Base-by-base conservation (phyloP, 768 basidiomycete genomes). In the Pluteus cervinus region DNA sequence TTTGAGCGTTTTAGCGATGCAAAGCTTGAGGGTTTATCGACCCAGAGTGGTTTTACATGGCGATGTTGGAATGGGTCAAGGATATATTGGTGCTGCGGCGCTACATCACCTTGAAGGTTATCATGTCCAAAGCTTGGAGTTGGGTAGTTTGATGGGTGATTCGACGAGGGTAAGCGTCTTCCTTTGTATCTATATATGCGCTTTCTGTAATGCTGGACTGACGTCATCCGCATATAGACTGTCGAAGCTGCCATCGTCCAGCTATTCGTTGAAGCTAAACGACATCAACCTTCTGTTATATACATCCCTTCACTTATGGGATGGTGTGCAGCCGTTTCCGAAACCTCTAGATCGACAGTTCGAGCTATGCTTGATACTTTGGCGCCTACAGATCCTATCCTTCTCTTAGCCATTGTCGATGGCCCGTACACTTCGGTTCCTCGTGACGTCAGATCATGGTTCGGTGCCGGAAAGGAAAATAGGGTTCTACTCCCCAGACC, bases 21-120 rank as follows among this genome's bases (percentile, higher is more conserved):
- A 97, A 60, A 88, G 83, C 2, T 61, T 96, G 16, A 77, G 93
- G 9, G 74, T 98, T 7, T 87, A 94, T 57, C 79, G 93, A 36
- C 96, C 96, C 7, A 74, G 96, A 5, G 70, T 98, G 2, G 60
- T 92, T 8, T 61, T 99, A 7, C 75, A 87, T 61, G 96, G 96
- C 4, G 60, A 73, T 9, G 52, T 66, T 4, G 93, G 94, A 8
- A 88, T 94, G 86, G 96, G 96, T 1, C 96, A 98, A 56, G 68
- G 67, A 4, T 92, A 88, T 50, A 66, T 98, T 41, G 94, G 89
- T 25, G 81, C 92, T 1, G 96, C 94, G 1, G 79, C 87, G 4
- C 60, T 99, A 23, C 92, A 98, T 63, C 83, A 93, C 55, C 63
- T 99, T 14, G 96, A 99, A 63, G 94, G 96, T 0, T 96, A 87